Conservation (phyloP, 768 basidiomycete genomes). For the Tricholoma sp. region DNA sequence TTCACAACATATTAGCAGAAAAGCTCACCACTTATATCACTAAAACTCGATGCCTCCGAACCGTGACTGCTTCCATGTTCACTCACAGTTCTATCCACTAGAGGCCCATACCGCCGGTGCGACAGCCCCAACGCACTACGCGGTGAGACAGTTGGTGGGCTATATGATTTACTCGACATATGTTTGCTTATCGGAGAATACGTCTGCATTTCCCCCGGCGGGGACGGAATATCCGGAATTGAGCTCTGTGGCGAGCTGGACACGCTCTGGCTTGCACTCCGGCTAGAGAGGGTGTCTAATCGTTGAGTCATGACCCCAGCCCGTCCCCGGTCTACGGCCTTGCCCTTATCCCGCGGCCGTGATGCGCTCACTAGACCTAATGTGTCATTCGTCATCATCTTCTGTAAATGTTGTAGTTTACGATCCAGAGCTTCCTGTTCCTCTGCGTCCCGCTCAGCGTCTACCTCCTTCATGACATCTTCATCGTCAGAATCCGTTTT, state of each 20-base stretch:
- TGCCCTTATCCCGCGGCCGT: slow-evolving; percentile 33
- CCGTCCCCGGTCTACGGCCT: slow-evolving; percentile 43
- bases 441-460: slow-evolving; percentile 61
- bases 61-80: slow-evolving; percentile 61
- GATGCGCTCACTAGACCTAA: slow-evolving; percentile 59
- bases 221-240: slow-evolving; percentile 78
- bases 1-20: background rate
- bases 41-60: slow-evolving; percentile 78
- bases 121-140: slow-evolving; percentile 49
- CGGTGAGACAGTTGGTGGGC: slow-evolving; percentile 54
- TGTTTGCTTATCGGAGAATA: slow-evolving; percentile 50
- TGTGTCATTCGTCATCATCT: slow-evolving; percentile 68
- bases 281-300: slow-evolving; percentile 40
- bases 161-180: slow-evolving; percentile 53
- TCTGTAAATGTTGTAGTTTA: slow-evolving; percentile 65
- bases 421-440: slow-evolving; percentile 62
- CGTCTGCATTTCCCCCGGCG: slow-evolving; percentile 50
- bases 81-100: slow-evolving; percentile 37
- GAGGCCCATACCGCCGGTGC: slow-evolving; percentile 41
- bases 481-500: slow-evolving; percentile 58
- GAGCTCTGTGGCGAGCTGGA: slow-evolving; percentile 77
- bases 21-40: slow-evolving; percentile 74
- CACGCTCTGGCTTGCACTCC: slow-evolving; percentile 63
- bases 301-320: slow-evolving; percentile 27
- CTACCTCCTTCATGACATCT: slow-evolving; percentile 60